phyloP scores from a whole-genome alignment of 495 filamentous ascomycete species.

The Podospora anserina region DNA sequence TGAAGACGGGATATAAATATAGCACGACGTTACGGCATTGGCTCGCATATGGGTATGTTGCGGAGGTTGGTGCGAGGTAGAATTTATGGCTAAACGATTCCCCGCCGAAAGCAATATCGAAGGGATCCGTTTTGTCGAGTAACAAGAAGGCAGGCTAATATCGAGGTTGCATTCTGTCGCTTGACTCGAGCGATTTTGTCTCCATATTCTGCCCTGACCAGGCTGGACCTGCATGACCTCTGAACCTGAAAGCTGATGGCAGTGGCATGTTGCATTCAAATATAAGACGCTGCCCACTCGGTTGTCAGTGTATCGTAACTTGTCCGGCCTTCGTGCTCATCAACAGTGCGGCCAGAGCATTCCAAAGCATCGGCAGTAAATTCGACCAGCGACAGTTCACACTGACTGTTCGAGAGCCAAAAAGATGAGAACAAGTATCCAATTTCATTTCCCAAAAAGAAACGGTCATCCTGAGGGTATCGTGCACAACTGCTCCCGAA shows the following conservation, averaged over 20 bases:
- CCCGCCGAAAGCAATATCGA: constrained; percentile 13
- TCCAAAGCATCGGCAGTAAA: too few species aligned
- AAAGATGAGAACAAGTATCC: background rate
- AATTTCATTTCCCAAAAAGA: background rate
- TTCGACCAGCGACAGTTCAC: background rate
- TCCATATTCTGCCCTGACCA: background rate
- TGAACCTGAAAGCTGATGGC: background rate
- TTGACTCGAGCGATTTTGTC: background rate
- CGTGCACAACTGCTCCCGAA: background rate
- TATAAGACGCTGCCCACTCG: background rate
- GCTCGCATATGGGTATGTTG: background rate
- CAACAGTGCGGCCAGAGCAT: too few species aligned
- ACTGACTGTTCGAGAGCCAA: background rate
- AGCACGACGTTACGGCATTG: constrained; percentile 11
- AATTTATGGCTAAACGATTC: constrained; percentile 21
- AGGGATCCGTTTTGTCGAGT: background rate
- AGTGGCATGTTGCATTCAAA: constrained; percentile 9
- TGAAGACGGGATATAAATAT: constrained; percentile 14
- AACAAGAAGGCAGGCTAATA: constrained; percentile 10
- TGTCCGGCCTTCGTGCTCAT: too few species aligned
- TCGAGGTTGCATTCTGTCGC: constrained; percentile 1
- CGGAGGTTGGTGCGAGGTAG: background rate
- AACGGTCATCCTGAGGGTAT: background rate
- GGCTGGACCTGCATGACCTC: background rate
- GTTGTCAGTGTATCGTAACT: background rate